phyloP scores from a whole-genome alignment of 331 rosid genomes.

The Saraca asoca region DNA sequence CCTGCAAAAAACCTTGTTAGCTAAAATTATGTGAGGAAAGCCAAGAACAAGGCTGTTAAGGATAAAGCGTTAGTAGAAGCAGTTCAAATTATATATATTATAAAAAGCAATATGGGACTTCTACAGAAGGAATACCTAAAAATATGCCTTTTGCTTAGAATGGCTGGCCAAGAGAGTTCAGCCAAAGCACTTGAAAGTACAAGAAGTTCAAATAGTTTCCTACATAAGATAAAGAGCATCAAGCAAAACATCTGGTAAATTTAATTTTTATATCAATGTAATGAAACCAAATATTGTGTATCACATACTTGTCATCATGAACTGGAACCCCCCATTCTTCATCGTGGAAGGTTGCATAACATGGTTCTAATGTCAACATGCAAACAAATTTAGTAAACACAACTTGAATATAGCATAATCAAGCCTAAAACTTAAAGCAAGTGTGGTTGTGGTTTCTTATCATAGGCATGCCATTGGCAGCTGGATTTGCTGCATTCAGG shows the following conservation, averaged over 20 bases:
- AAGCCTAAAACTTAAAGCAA: conserved; percentile 8
- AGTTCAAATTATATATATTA: conserved; percentile 15
- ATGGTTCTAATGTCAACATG: conserved; percentile 56
- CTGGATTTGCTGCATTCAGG: conserved; percentile 9
- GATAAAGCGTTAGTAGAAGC: background rate
- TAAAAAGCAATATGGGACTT: conserved; percentile 11
- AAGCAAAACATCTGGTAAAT: conserved; percentile 33
- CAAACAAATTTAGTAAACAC: conserved; percentile 39
- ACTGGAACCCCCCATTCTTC: conserved; percentile 93
- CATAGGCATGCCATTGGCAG: background rate
- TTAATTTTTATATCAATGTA: conserved; percentile 25
- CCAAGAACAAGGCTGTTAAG: conserved; percentile 20
- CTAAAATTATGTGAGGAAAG: conserved; percentile 4
- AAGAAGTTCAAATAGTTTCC: conserved; percentile 85
- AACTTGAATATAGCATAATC: conserved; percentile 17
- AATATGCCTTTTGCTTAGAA: conserved; percentile 71
- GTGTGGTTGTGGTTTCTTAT: conserved; percentile 5
- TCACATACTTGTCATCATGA: conserved; percentile 77
- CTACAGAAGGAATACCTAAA: conserved; percentile 60
- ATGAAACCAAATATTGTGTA: conserved; percentile 28
- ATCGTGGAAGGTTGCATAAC: conserved; percentile 70
- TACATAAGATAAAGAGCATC: conserved; percentile 44
- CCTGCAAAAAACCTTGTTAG: conserved; percentile 54
- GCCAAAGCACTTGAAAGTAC: conserved; percentile 75
- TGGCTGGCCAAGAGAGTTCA: conserved; percentile 84